phyloP scores from a whole-genome alignment of 2,329 filamentous ascomycete species.

The Pseudogymnoascus verrucosus region DNA sequence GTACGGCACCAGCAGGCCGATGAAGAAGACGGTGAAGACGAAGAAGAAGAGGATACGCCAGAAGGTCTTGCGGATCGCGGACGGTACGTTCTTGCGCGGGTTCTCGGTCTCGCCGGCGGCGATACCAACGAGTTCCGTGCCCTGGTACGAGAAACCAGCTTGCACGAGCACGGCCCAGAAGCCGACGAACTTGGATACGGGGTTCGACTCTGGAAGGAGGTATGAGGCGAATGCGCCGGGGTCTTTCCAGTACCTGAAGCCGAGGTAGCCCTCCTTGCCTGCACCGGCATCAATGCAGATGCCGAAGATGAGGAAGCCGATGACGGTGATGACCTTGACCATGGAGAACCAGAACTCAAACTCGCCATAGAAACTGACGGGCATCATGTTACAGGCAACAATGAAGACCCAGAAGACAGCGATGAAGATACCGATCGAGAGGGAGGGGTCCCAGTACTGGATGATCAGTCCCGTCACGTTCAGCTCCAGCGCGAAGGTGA shows the following conservation, averaged over 20 bases:
- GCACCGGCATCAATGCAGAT: constrained; percentile 68
- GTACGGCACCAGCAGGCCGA: constrained; percentile 63
- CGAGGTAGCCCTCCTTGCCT: constrained; percentile 61
- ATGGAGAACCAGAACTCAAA: constrained; percentile 71
- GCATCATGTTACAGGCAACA: constrained; percentile 60
- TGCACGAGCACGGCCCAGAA: constrained; percentile 64
- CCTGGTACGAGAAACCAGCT: constrained; percentile 63
- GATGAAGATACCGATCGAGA: constrained; percentile 66
- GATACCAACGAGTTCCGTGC: constrained; percentile 68
- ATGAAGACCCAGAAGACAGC: constrained; percentile 65
- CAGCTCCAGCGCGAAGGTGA: constrained; percentile 66
- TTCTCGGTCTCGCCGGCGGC: constrained; percentile 71
- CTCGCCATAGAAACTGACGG: constrained; percentile 66
- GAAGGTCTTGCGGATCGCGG: constrained; percentile 66
- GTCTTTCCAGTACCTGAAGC: constrained; percentile 62
- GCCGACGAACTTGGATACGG: constrained; percentile 54
- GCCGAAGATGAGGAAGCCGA: constrained; percentile 69
- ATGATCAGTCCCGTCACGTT: constrained; percentile 67
- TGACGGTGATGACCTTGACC: constrained; percentile 68
- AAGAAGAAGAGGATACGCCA: constrained; percentile 67
- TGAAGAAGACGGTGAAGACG: constrained; percentile 57
- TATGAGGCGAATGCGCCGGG: constrained; percentile 62
- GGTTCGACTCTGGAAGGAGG: constrained; percentile 35
- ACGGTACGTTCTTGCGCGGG: constrained; percentile 63
- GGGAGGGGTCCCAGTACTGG: constrained; percentile 58